These are phyloP conservation scores for Pilasporangium apinafurcum DNA, from an alignment of 352 stramenopile genomes.

Conservation along the genomic window DNA sequence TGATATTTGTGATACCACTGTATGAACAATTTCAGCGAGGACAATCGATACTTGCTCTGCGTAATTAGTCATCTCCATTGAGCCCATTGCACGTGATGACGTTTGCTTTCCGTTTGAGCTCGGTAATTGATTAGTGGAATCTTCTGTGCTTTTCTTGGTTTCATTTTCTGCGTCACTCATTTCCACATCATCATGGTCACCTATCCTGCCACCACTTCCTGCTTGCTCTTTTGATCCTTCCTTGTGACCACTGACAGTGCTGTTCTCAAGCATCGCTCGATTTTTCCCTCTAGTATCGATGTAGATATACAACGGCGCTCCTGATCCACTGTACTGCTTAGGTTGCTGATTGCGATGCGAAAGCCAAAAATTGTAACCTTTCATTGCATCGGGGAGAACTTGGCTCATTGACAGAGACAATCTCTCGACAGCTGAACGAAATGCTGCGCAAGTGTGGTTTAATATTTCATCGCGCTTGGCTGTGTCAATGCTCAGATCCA, in stretches of 20 bases:
- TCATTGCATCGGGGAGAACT: neutral
- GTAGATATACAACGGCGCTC: conserved; percentile 44
- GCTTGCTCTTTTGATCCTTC: neutral
- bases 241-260: neutral
- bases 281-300: too few species aligned
- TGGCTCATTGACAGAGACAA: neutral
- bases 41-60: too few species aligned
- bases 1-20: too few species aligned
- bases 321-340: conserved; percentile 5
- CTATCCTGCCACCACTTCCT: neutral
- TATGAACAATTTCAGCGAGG: too few species aligned
- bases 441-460: conserved; percentile 1
- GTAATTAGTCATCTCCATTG: too few species aligned
- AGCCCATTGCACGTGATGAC: too few species aligned
- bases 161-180: conserved; percentile 25
- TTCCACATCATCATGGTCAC: conserved; percentile 17
- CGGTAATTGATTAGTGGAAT: too few species aligned
- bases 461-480: neutral
- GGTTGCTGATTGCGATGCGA: conserved; percentile 14
- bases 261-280: conserved; percentile 4
- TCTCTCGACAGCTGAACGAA: neutral
- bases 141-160: too few species aligned
- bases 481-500: conserved; percentile 8
- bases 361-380: conserved; percentile 19
- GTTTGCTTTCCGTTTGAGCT: too few species aligned